Base-by-base conservation (phyloP, 139 green algal genomes). In the Chlorella ohadii region DNA sequence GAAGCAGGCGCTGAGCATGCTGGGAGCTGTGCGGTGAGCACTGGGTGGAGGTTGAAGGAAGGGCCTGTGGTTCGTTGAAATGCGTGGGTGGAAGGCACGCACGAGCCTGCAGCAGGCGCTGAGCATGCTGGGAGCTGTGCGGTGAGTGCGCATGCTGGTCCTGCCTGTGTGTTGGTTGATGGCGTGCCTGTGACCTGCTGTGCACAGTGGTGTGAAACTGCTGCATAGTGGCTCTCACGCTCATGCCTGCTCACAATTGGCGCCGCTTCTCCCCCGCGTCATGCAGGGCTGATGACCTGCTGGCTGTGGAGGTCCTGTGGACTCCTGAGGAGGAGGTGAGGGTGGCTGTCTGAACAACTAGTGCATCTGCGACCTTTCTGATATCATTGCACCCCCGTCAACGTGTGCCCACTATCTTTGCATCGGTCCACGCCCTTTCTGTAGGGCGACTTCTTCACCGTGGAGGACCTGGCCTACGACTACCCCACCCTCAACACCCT, bases 271-370 rank as follows among this genome's bases (percentile, higher is more conserved):
- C 11, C 44, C 11, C 44, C 44, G 44, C 44, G 22, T 4, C 51
- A 20, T 36, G 63, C 28, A 68, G 65, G 22, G 38, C 59, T 0
- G 77, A 73, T 22, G 85, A 93, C 80, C 47, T 92, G 16, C 88
- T 99, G 79, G 97, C 97, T 1, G 95, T 99, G 44, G 97, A 99
- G 90, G 92, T 99, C 70, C 87, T 99, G 83, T 99, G 97, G 97
- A 99, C 96, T 2, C 97, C 97, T 0, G 94, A 99, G 90, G 96
- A 96, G 64, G 90, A 94, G 47, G 75, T 81, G 75, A 28, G 73
- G 51, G 12, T 51, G 44, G 44, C 44, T 51, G 44, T 51, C 27
- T 7, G 22, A 9, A 3, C 25, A 36, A 1, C 63, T 59, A 22
- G 2, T 59, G 51, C 44, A 51, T 9, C 44, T 59, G 51, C 51